Evolutionary conservation across 75 land plant genomes (phyloP).

Genomic region (Pinus albicaulis): DNA sequence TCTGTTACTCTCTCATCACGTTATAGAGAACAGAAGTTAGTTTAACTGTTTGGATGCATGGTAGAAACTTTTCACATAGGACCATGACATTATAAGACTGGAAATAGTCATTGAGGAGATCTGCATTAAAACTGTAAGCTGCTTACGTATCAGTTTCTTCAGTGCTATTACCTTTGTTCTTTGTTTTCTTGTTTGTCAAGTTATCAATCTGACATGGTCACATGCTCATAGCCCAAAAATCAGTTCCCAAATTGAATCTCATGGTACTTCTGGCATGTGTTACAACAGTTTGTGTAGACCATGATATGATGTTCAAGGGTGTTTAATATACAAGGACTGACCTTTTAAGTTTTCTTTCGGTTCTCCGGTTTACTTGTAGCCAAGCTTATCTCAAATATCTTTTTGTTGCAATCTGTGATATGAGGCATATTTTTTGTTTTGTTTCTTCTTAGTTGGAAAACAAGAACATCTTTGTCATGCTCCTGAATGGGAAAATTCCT

Average conservation of each 20-base stretch:
- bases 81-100: background rate
- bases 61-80: background rate
- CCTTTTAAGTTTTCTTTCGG: background rate
- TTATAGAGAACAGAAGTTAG: background rate
- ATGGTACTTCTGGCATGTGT: constrained; percentile 1
- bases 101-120: background rate
- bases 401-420: too few species aligned
- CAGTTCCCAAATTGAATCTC: background rate
- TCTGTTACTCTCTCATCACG: background rate
- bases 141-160: background rate
- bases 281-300: background rate
- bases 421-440: too few species aligned
- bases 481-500: too few species aligned
- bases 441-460: too few species aligned
- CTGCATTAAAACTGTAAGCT: background rate
- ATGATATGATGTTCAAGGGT: background rate
- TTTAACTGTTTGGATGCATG: constrained; percentile 1
- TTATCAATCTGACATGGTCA: background rate
- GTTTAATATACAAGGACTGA: background rate
- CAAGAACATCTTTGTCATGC: too few species aligned
- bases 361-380: too few species aligned
- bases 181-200: background rate
- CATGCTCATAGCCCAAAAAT: background rate
- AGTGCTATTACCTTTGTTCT: background rate
- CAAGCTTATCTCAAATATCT: too few species aligned